Conservation (phyloP, 225 moss, liverwort and hornwort species). For the Asterella californica region DNA sequence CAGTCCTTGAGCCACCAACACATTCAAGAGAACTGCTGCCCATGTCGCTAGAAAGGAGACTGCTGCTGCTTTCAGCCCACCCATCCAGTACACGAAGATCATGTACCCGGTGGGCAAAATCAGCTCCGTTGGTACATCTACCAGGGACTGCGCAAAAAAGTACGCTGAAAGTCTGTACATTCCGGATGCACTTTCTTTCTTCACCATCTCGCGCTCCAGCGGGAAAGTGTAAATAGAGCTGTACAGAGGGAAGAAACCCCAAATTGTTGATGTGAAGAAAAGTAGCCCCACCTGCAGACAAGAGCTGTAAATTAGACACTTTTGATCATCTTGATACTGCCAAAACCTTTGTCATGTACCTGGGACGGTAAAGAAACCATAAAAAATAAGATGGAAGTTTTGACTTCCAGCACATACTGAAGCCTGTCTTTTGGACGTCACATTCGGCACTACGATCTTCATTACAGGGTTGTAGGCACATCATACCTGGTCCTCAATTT, state of each 20-base stretch:
- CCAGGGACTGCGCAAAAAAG: slow-evolving; percentile 60
- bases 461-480: not conserved
- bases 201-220: slow-evolving; percentile 64
- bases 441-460: too few species aligned
- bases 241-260: slow-evolving; percentile 79
- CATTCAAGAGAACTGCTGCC: slow-evolving; percentile 46
- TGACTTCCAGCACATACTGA: too few species aligned
- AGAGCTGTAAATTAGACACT: not conserved
- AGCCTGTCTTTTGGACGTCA: too few species aligned
- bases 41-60: slow-evolving; percentile 48
- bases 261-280: slow-evolving; percentile 61
- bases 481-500: slow-evolving; percentile 32
- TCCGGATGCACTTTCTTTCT: slow-evolving; percentile 68
- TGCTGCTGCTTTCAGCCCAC: slow-evolving; percentile 28
- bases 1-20: slow-evolving; percentile 48
- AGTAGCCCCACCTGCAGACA: slow-evolving; percentile 56
- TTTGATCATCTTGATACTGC: not conserved
- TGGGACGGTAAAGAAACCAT: not conserved
- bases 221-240: slow-evolving; percentile 76
- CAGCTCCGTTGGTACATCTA: slow-evolving; percentile 66
- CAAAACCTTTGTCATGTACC: not conserved
- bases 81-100: slow-evolving; percentile 71
- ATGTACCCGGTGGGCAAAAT: slow-evolving; percentile 60
- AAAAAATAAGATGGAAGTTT: too few species aligned
- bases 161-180: slow-evolving; percentile 71